These are phyloP conservation scores for Oehlia diaphana DNA, from an alignment of 192 early-diverging fungal species.

Conservation along the genomic window DNA sequence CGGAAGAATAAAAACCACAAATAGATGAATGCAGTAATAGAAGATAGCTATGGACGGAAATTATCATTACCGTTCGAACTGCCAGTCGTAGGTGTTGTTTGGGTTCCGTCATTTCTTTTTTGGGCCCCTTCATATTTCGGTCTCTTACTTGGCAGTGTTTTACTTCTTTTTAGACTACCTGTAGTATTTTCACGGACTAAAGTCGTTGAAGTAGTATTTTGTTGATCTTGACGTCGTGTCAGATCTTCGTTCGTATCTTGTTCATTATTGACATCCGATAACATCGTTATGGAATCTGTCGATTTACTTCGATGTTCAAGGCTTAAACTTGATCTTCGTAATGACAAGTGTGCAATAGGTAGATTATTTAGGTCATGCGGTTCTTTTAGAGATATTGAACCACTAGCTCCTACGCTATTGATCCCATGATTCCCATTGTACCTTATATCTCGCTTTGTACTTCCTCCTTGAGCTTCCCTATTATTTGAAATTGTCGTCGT, in stretches of 20 bases:
- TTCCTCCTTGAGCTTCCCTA: neutral
- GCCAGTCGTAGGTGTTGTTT: neutral
- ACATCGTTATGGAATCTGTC: neutral
- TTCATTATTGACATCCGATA: neutral
- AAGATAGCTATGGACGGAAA: neutral
- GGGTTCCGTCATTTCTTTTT: neutral
- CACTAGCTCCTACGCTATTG: neutral
- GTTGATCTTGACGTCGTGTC: neutral
- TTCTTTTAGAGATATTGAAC: neutral
- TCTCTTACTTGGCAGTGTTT: neutral
- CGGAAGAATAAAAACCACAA: neutral
- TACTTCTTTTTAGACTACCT: neutral
- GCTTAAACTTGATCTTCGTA: conserved; percentile 3
- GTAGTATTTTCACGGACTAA: neutral
- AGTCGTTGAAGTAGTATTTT: neutral
- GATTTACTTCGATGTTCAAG: neutral
- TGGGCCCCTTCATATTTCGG: neutral
- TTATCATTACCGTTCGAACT: neutral
- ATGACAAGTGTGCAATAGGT: neutral
- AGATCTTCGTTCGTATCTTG: neutral
- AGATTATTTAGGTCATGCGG: conserved; percentile 1
- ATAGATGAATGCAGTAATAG: neutral
- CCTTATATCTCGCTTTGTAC: neutral
- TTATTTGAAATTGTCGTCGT: neutral
- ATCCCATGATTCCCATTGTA: neutral